These are phyloP conservation scores for Bonnemaisonia californica DNA, from an alignment of 31 red algal species.

Conservation along the genomic window DNA sequence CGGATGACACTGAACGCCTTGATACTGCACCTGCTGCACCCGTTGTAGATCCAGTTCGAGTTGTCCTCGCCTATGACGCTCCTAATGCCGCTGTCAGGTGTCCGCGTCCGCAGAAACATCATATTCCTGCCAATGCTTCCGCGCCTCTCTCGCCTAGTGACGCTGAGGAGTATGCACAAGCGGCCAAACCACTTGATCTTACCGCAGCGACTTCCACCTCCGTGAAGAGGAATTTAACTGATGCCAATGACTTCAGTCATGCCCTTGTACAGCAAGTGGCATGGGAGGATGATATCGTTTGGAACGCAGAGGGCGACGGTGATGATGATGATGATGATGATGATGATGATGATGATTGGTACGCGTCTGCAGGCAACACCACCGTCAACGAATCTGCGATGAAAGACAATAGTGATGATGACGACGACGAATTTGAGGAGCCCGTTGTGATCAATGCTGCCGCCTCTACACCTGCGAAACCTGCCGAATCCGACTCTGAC, in stretches of 20 bases:
- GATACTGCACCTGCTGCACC: background rate
- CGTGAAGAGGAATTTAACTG: background rate
- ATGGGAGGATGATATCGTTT: constrained; percentile 82
- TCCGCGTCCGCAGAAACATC: background rate
- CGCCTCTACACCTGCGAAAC: background rate
- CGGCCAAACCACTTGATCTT: background rate
- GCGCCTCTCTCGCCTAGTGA: background rate
- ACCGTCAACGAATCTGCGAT: background rate
- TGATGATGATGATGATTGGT: constrained; percentile 25
- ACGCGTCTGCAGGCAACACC: background rate
- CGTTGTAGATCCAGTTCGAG: background rate
- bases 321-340: constrained; percentile 51
- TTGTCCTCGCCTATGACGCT: background rate
- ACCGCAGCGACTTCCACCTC: background rate
- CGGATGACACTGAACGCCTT: background rate
- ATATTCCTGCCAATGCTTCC: background rate
- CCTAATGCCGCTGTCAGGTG: background rate
- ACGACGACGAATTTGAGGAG: constrained; percentile 78
- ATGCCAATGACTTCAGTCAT: constrained; percentile 14
- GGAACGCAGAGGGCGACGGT: constrained; percentile 44
- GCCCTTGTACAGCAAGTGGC: constrained; percentile 55
- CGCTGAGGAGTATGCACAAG: background rate
- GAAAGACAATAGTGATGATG: background rate
- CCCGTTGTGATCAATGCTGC: constrained; percentile 48
- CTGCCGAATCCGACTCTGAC: constrained; percentile 46